A percentile compares a stretch with the other conserved stretches of the same genome.
These are phyloP conservation scores for Nicotiana undulata DNA, from an alignment of 257 asterid species.

Conservation along the genomic window DNA sequence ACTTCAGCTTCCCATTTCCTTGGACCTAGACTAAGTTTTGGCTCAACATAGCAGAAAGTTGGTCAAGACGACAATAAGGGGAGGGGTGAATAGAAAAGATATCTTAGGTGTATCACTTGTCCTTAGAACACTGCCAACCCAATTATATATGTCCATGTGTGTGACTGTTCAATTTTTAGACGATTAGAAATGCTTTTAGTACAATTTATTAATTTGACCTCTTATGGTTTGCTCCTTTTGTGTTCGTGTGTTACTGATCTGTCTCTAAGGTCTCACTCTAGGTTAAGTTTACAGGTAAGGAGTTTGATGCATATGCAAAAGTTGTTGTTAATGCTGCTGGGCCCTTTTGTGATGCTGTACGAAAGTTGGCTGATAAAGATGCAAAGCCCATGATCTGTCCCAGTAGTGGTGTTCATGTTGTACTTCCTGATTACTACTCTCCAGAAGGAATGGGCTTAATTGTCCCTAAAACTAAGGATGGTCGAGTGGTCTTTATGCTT, in stretches of 20 bases:
- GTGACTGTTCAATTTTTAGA: neutral
- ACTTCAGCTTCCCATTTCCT: neutral
- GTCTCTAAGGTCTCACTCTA: slow-evolving; percentile 20
- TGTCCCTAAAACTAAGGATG: slow-evolving; percentile 99
- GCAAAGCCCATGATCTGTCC: slow-evolving; percentile 82
- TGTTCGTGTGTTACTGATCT: neutral
- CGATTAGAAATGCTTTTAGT: neutral
- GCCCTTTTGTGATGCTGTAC: slow-evolving; percentile 92
- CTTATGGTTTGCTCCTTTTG: neutral
- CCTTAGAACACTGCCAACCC: neutral
- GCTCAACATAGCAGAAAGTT: neutral
- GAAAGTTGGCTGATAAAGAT: slow-evolving; percentile 74
- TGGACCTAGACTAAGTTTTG: neutral
- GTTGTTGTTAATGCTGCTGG: slow-evolving; percentile 93
- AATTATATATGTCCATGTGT: neutral
- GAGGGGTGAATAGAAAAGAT: neutral
- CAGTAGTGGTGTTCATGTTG: slow-evolving; percentile 95
- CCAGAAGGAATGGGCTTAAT: slow-evolving; percentile 99
- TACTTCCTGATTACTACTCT: slow-evolving; percentile 97
- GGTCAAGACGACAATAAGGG: neutral
- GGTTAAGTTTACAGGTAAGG: slow-evolving; percentile 60
- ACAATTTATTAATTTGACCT: neutral
- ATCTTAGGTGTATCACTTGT: neutral
- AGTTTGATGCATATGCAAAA: slow-evolving; percentile 89
- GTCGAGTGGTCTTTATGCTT: slow-evolving; percentile 96